Evolutionary conservation across 176 grass and related monocot species (phyloP), one percentile per base, ranked within the genome.

Genomic region (Triticum aestivum): DNA sequence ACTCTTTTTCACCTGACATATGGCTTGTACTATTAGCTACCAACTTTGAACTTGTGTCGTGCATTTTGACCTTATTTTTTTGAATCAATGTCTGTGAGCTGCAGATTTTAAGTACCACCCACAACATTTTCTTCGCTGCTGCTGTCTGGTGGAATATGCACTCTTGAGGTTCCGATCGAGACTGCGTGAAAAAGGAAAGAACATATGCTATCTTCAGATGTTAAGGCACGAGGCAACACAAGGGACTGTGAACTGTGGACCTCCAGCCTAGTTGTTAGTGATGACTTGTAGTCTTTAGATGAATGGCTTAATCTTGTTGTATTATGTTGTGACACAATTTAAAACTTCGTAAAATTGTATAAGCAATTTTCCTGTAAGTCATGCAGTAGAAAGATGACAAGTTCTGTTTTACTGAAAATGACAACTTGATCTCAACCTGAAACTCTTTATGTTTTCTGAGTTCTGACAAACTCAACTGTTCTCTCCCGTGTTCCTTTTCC

Each of bases 91-190:
- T 33, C 21, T 13, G n/a, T 84, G 62, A 69, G 11, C 77, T 77
- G 77, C 74, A 86, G 45, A 77, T 84, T 80, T 62, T 81, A 69
- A 79, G 21, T 20, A 15, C 18, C 24, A 2, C 7, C 47, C 21
- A 10, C 47, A 58, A 63, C 76, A 62, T 59, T 90, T 44, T 75
- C 74, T 81, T 32, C 9, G 11, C 37, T 42, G 76, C 71, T 34
- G 52, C 77, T 64, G 32, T 79, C 80, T 84, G 37, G 76, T 76
- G 85, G 69, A 88, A 41, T 80, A 82, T 62, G 8, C 35, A 76
- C 11, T 65, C 38, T 74, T 63, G 69, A 17, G 26, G 61, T 80
- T 79, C 75, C 45, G 35, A 59, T 62, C 76, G n/a, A 84, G 26
- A 62, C 12, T 41, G 21, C 51, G 20, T 29, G 61, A 54, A 69